phyloP scores from a whole-genome alignment of 768 basidiomycete genomes.

The Mycena filopes region DNA sequence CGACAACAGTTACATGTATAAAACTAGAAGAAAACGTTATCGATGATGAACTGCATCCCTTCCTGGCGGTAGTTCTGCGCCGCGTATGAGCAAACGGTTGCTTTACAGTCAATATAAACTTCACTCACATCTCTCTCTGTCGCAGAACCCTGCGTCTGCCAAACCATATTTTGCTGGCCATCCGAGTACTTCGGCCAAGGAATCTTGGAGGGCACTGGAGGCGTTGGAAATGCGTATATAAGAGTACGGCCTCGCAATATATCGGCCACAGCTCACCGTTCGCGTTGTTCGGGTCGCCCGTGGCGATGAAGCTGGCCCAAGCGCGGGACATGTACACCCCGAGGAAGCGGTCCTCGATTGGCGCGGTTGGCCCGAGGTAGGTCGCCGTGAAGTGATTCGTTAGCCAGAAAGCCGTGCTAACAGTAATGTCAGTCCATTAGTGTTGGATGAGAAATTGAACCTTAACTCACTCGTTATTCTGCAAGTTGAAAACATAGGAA shows the following conservation, averaged over 20 bases:
- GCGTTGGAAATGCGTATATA: no score
- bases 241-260: background rate
- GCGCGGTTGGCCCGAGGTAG: constrained; percentile 23
- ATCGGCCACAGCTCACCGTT: constrained; percentile 11
- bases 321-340: constrained; percentile 28
- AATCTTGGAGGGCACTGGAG: constrained; percentile 19
- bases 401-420: constrained; percentile 30
- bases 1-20: no score
- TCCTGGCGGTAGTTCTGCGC: constrained; percentile 10
- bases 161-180: constrained; percentile 21
- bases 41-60: constrained; percentile 23
- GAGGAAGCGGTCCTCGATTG: constrained; percentile 31
- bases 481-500: constrained; percentile 29
- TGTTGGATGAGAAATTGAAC: background rate
- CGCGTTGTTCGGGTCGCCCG: constrained; percentile 32
- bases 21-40: constrained; percentile 6
- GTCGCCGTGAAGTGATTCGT: constrained; percentile 32
- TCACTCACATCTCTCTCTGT: constrained; percentile 30
- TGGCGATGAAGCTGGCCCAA: constrained; percentile 33
- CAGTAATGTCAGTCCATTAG: background rate
- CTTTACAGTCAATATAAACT: background rate
- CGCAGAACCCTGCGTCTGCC: constrained; percentile 29
- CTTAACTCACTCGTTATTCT: constrained; percentile 29
- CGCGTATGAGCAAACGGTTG: background rate
- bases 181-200: constrained; percentile 30